These are phyloP conservation scores for Aspergillus sp. DNA, from an alignment of 2,329 filamentous ascomycete genomes.

Conservation along the genomic window DNA sequence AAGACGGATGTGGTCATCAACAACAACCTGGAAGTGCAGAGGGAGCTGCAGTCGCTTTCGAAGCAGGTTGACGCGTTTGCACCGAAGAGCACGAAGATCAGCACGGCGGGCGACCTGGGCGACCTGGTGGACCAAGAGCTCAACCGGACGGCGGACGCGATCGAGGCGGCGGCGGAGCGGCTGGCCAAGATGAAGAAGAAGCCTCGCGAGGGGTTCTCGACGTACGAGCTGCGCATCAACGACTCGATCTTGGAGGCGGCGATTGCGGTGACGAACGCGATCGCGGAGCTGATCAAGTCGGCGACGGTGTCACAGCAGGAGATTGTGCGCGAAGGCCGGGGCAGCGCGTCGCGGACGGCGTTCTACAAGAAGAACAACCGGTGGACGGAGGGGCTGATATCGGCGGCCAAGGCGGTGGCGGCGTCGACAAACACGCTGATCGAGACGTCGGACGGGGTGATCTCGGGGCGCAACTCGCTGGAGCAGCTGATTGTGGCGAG, in stretches of 20 bases:
- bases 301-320: conserved; percentile 89
- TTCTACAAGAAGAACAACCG: conserved; percentile 99
- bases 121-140: conserved; percentile 89
- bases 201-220: conserved; percentile 88
- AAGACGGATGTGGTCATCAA: conserved; percentile 97
- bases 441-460: conserved; percentile 92
- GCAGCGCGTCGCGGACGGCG: conserved; percentile 74
- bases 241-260: conserved; percentile 91
- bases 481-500: conserved; percentile 97
- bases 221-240: conserved; percentile 92
- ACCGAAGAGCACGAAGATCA: conserved; percentile 74
- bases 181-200: conserved; percentile 91
- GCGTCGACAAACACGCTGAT: conserved; percentile 90
- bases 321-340: conserved; percentile 87
- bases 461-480: conserved; percentile 81
- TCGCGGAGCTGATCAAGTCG: conserved; percentile 88
- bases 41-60: conserved; percentile 85
- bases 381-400: conserved; percentile 97
- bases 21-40: conserved; percentile 91
- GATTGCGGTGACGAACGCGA: conserved; percentile 85
- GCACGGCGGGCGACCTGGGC: conserved; percentile 71
- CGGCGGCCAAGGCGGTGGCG: conserved; percentile 91
- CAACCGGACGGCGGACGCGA: conserved; percentile 87
- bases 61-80: conserved; percentile 89
- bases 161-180: conserved; percentile 81